Evolutionary conservation across 768 basidiomycete species (phyloP).

Genomic region (Phlegmacium glaucopus): DNA sequence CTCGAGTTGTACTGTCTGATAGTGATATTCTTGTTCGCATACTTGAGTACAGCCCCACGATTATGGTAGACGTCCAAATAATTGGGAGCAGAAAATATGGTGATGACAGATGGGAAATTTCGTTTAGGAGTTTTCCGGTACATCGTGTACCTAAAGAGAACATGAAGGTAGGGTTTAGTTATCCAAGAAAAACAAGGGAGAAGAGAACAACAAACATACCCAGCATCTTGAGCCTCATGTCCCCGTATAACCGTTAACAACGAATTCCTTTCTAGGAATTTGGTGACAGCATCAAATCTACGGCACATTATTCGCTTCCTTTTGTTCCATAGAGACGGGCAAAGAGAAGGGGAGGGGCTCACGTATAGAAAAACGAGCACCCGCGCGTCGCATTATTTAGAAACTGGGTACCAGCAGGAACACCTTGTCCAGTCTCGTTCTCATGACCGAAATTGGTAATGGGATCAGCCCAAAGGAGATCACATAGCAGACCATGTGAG

Average conservation of each 20-base stretch:
- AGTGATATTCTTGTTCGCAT: conserved; percentile 94
- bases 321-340: no score
- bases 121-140: conserved; percentile 92
- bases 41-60: conserved; percentile 95
- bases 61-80: conserved; percentile 97
- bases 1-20: conserved; percentile 83
- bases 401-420: conserved; percentile 60
- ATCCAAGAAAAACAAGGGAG: background rate
- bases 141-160: conserved; percentile 74
- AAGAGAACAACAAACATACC: conserved; percentile 44
- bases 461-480: conserved; percentile 96
- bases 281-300: conserved; percentile 83
- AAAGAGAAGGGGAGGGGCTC: conserved; percentile 25
- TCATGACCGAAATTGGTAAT: conserved; percentile 87
- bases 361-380: conserved; percentile 94
- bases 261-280: conserved; percentile 90
- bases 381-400: conserved; percentile 85
- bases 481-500: conserved; percentile 87
- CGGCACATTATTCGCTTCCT: background rate
- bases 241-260: conserved; percentile 93
- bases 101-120: conserved; percentile 96
- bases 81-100: conserved; percentile 96
- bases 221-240: conserved; percentile 96
- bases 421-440: conserved; percentile 50
- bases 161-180: background rate